These are phyloP conservation scores for Chlamydomonas incerta DNA, from an alignment of 139 green algal species.

Conservation along the genomic window DNA sequence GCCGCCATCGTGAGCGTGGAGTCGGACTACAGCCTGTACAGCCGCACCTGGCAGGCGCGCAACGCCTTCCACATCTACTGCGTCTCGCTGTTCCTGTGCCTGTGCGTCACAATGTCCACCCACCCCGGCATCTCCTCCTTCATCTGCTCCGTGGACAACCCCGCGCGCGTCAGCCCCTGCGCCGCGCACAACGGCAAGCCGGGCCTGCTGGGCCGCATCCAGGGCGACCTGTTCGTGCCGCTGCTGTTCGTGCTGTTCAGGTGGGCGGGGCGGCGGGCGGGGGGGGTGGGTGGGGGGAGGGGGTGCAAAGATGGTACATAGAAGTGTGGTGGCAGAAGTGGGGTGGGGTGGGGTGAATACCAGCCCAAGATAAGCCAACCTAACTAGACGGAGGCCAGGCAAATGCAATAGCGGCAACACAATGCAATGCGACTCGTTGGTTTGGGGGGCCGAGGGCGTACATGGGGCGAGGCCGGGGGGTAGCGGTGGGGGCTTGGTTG, in stretches of 20 bases:
- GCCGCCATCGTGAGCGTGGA: slow-evolving; percentile 64
- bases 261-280: neutral
- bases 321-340: no score
- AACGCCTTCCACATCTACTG: slow-evolving; percentile 66
- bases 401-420: no score
- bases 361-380: no score
- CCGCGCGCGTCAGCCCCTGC: slow-evolving; percentile 50
- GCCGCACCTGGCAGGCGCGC: slow-evolving; percentile 33
- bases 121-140: slow-evolving; percentile 40
- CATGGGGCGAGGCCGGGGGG: no score
- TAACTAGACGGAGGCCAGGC: no score
- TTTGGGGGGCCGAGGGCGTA: no score
- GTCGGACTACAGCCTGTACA: slow-evolving; percentile 50
- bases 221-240: slow-evolving; percentile 60
- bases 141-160: slow-evolving; percentile 44
- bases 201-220: slow-evolving; percentile 40
- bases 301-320: no score
- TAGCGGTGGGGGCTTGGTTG: no score
- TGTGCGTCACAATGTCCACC: slow-evolving; percentile 50
- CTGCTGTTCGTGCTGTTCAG: slow-evolving; percentile 54
- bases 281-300: no score
- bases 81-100: slow-evolving; percentile 49
- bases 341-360: no score
- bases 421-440: no score
- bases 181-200: slow-evolving; percentile 6